Evolutionary conservation across 1,284 basidiomycete species (phyloP).

Genomic region (Veloporphyrellus conicus): DNA sequence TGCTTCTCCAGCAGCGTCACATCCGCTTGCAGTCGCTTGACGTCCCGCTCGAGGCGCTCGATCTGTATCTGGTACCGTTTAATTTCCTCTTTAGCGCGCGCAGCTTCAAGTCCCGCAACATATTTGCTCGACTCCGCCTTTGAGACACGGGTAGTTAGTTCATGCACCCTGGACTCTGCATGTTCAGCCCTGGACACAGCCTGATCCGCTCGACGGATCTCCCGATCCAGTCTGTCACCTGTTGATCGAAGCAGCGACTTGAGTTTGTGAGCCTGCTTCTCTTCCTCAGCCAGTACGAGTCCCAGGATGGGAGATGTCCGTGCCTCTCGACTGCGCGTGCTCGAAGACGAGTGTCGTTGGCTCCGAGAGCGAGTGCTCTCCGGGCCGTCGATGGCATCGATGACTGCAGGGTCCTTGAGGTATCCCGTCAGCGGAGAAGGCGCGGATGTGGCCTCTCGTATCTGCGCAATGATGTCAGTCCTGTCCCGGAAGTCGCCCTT

Average conservation of each 20-base stretch:
- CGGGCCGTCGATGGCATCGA: slow-evolving; percentile 25
- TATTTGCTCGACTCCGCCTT: slow-evolving; percentile 47
- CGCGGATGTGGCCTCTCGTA: slow-evolving; percentile 34
- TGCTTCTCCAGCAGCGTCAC: slow-evolving; percentile 42
- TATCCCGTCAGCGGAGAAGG: slow-evolving; percentile 31
- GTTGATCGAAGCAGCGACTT: slow-evolving; percentile 52
- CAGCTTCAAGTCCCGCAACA: slow-evolving; percentile 43
- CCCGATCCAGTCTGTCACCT: slow-evolving; percentile 53
- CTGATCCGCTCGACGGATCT: slow-evolving; percentile 50
- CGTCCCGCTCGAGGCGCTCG: slow-evolving; percentile 48
- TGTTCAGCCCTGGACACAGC: slow-evolving; percentile 49
- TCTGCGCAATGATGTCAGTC: slow-evolving; percentile 34
- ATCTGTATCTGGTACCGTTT: slow-evolving; percentile 46
- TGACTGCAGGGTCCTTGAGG: slow-evolving; percentile 31
- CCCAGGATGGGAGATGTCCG: slow-evolving; percentile 24
- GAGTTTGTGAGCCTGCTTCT: slow-evolving; percentile 54
- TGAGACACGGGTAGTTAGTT: slow-evolving; percentile 37
- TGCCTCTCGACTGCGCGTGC: slow-evolving; percentile 24
- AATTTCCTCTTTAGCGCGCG: slow-evolving; percentile 47
- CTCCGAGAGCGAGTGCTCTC: slow-evolving; percentile 16
- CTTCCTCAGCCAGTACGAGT: slow-evolving; percentile 56
- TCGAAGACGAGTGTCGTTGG: slow-evolving; percentile 25
- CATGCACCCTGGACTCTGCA: slow-evolving; percentile 49
- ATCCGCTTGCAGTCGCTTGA: slow-evolving; percentile 43
- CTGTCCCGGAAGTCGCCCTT: slow-evolving; percentile 4